A percentile compares a stretch with the other conserved stretches of the same genome.
These are phyloP conservation scores for Pyronema domesticum DNA, from an alignment of 495 filamentous ascomycete genomes.

Conservation along the genomic window DNA sequence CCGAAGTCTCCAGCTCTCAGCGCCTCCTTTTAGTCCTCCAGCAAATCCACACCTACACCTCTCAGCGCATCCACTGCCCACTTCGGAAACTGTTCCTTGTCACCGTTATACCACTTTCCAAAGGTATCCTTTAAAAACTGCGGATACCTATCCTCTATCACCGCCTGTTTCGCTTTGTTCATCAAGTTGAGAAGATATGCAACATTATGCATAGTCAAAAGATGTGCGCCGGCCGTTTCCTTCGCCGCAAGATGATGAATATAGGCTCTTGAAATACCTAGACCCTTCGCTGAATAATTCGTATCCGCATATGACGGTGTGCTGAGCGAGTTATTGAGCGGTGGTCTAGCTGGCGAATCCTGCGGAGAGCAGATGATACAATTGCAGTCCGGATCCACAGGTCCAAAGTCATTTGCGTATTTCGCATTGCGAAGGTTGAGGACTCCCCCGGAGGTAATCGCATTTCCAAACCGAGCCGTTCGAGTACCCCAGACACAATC, in stretches of 20 bases:
- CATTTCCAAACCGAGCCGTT: conserved; percentile 88
- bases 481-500: conserved; percentile 98
- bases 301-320: conserved; percentile 8
- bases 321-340: conserved; percentile 12
- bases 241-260: conserved; percentile 83
- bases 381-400: conserved; percentile 63
- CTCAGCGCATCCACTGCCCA: conserved; percentile 77
- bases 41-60: conserved; percentile 70
- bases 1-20: not conserved
- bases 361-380: conserved; percentile 58
- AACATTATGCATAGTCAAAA: conserved; percentile 90
- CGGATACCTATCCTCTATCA: conserved; percentile 67
- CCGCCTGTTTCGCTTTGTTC: conserved; percentile 52
- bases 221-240: conserved; percentile 86
- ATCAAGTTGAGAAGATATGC: conserved; percentile 76
- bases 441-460: conserved; percentile 61
- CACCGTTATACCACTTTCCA: conserved; percentile 45
- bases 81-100: conserved; percentile 46
- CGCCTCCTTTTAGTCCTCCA: conserved; percentile 25
- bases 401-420: conserved; percentile 61
- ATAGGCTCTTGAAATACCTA: conserved; percentile 76
- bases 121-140: conserved; percentile 67
- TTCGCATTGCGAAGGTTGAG: conserved; percentile 64
- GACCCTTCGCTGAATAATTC: conserved; percentile 40
- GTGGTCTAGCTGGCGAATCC: conserved; percentile 18